Evolutionary conservation across 306 rosid genomes (phyloP), one percentile per base, ranked within the genome.

Genomic region (Glycine tomentella): DNA sequence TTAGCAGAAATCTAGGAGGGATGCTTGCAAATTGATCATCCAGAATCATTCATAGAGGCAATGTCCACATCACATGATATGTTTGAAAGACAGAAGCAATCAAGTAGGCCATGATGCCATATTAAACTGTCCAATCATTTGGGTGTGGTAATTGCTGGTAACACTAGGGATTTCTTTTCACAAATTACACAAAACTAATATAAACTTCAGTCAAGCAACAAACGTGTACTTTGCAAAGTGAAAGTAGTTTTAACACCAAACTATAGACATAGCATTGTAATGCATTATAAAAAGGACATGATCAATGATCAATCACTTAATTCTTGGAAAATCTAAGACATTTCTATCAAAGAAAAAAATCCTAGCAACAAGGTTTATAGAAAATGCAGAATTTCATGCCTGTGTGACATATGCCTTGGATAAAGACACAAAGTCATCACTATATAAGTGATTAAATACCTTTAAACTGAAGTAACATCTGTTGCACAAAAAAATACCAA

Each of bases 41-140:
- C 15, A 48, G 74, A 80, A 70, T 71, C 61, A 76, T 50, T 36
- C 77, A 38, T 38, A 75, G 25, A 69, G 64, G 72, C 17, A 64
- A 67, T 74, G 72, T 40, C 34, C 12, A 53, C 11, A 36, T 56
- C 56, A 67, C 49, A 25, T 17, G 31, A 57, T 48, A 68, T 46
- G 8, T 12, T 3, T 51, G 31, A 51, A 72, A 63, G 58, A 56
- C 13, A 20, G n/a, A 77, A 13, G 57, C 48, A 25, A 38, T 69
- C 62, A 65, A 66, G 62, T 52, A 66, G 56, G 53, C 42, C 25
- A 15, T 38, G 13, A 31, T n/a, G 7, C 9, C 44, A 11, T 62
- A 16, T 36, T 74, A 44, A 17, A 42, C 17, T 4, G 11, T 61
- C 10, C 48, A 45, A 6, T 68, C 68, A 77, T 46, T 40, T 33